Evolutionary conservation across 208 protist genomes (phyloP), one percentile per base, ranked within the genome.

Genomic region (Naegleria lovaniensis): DNA sequence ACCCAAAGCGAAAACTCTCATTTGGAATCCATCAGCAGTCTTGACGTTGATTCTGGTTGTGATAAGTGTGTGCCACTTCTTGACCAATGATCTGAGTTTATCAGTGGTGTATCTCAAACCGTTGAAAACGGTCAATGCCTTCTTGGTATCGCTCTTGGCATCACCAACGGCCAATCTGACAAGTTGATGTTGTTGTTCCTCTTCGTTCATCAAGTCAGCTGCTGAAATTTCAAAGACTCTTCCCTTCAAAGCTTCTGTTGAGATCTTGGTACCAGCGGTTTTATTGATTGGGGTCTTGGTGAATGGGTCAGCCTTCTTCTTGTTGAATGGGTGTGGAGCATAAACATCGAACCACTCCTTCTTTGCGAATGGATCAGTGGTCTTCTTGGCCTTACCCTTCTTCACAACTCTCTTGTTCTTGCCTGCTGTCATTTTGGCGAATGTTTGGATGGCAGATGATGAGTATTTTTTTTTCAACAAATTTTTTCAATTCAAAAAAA

Each of bases 301-400:
- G 91, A 99, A 95, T 90, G 97, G 93, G 0, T 58, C 48, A 36
- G 39, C 9, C 5, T n/a, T 40, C 91, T 97, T 96, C n/a, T 95
- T 95, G 89, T 93, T 94, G 96, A 99, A 99, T 91, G 96, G 96
- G 67, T 94, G 92, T 79, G 99, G 99, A 16, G 98, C 98, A 92
- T 98, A 97, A 83, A 99, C 95, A 91, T 99, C 96, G 94, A 99
- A 99, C 99, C 99, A 99, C 92, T 99, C 98, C 96, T 99, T 99
- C 93, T 96, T 96, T 91, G 97, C 93, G 97, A 99, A 99, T 91
- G 98, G 95, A 92, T 99, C 98, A 92, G 97, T 93, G 55, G 94
- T 94, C 94, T 98, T 97, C 13, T 95, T 94, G 94, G 96, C 96
- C n/a, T 55, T 67, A 22, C 59, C 59, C 19, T n/a, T n/a, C 48